These are phyloP conservation scores for Trichosanthes cucumerina DNA, from an alignment of 306 rosid genomes.

Conservation along the genomic window DNA sequence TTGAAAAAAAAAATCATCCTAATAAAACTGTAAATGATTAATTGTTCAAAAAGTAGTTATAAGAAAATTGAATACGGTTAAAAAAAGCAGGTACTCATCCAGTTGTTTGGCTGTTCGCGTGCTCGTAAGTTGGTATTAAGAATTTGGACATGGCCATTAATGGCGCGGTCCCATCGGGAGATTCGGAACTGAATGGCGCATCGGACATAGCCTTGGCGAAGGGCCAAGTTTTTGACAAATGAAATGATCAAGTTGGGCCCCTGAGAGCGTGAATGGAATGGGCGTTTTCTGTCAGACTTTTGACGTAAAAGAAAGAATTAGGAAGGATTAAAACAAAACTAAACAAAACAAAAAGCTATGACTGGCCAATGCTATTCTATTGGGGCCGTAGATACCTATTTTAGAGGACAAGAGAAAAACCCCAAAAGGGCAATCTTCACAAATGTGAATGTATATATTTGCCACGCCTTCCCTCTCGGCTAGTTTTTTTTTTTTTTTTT, in stretches of 20 bases:
- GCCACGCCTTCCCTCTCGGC: slow-evolving; percentile 28
- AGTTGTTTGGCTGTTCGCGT: background rate
- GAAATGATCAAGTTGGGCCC: background rate
- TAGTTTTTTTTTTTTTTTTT: too few relatives aligned
- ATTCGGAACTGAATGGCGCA: background rate
- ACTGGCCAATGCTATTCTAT: background rate
- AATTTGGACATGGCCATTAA: background rate
- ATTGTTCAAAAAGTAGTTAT: too few relatives aligned
- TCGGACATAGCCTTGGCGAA: background rate
- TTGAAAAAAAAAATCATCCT: too few relatives aligned
- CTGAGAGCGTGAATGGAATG: background rate
- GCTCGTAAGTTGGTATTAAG: too few relatives aligned
- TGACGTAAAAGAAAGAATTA: background rate
- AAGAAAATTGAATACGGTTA: too few relatives aligned
- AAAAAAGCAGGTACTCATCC: too few relatives aligned
- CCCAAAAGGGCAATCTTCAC: background rate
- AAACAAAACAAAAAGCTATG: background rate
- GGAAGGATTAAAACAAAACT: background rate
- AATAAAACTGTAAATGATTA: too few relatives aligned
- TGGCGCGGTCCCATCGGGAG: background rate
- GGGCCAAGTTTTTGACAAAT: background rate
- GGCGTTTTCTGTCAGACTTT: background rate
- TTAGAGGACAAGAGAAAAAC: background rate
- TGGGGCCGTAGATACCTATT: background rate
- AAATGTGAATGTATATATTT: background rate